phyloP scores from a whole-genome alignment of 306 rosid species.

The Purshia tridentata region DNA sequence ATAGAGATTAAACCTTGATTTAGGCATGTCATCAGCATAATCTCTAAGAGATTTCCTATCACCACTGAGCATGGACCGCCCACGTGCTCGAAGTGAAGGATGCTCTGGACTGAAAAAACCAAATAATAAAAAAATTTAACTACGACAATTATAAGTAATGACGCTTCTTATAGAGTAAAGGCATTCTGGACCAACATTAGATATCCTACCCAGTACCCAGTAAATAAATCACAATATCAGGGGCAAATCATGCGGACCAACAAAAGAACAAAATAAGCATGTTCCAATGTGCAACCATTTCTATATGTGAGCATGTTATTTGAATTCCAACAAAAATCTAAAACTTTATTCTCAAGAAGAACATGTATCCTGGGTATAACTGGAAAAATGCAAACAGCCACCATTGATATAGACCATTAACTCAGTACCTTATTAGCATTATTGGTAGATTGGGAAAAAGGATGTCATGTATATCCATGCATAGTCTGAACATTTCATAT shows the following conservation, averaged over 20 bases:
- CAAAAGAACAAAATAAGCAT: slow-evolving; percentile 2
- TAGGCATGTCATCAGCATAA: slow-evolving; percentile 77
- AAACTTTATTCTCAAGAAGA: neutral
- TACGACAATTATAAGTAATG: slow-evolving; percentile 1
- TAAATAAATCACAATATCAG: slow-evolving; percentile 5
- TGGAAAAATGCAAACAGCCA: neutral
- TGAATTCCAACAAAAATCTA: neutral
- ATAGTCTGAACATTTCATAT: neutral
- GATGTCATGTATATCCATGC: neutral
- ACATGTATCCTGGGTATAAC: neutral
- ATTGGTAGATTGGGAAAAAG: neutral
- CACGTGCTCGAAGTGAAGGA: slow-evolving; percentile 86
- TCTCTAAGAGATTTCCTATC: slow-evolving; percentile 78
- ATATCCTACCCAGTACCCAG: slow-evolving; percentile 15
- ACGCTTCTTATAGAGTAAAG: slow-evolving; percentile 18
- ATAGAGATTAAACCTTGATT: slow-evolving; percentile 70
- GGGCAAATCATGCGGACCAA: slow-evolving; percentile 11
- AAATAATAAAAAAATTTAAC: slow-evolving; percentile 8
- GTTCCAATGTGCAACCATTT: neutral
- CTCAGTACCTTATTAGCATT: neutral
- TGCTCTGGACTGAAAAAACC: slow-evolving; percentile 93
- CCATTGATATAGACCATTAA: neutral
- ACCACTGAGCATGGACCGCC: slow-evolving; percentile 94
- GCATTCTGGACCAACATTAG: slow-evolving; percentile 13
- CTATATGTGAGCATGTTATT: neutral